phyloP scores from a whole-genome alignment of 805 yeast genomes.

The Starmerella floris region DNA sequence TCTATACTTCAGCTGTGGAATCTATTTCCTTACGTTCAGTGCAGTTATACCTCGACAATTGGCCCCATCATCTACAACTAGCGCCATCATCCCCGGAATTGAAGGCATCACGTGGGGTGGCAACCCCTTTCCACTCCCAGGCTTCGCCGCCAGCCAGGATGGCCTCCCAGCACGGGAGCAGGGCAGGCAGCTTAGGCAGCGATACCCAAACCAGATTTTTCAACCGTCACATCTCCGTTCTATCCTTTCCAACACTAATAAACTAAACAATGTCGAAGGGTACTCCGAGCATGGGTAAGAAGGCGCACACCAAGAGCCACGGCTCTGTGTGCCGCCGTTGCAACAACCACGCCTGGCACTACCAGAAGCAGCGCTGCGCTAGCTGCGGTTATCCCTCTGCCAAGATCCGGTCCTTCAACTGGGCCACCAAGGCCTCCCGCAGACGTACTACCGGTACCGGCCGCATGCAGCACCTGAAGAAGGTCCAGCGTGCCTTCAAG shows the following conservation, averaged over 20 bases:
- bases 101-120: not conserved
- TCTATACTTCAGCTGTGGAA: too few species aligned
- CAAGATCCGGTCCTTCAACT: constrained; percentile 84
- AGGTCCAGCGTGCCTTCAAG: constrained; percentile 95
- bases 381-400: constrained; percentile 99
- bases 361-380: constrained; percentile 98
- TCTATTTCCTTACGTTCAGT: too few species aligned
- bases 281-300: constrained; percentile 99
- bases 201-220: constrained; percentile 16
- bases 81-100: too few species aligned
- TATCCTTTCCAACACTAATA: constrained; percentile 9
- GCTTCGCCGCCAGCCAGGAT: not conserved
- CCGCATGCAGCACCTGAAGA: constrained; percentile 96
- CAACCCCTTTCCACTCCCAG: not conserved
- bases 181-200: not conserved
- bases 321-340: constrained; percentile 83
- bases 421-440: constrained; percentile 99
- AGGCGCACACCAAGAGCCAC: constrained; percentile 96
- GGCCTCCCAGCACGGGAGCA: not conserved
- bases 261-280: constrained; percentile 47
- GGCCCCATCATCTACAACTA: too few species aligned
- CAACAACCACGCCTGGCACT: constrained; percentile 97
- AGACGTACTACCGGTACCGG: constrained; percentile 99
- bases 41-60: too few species aligned
- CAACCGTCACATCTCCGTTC: constrained; percentile 4